Percentiles rank a stretch among this genome's conserved stretches.
These are phyloP conservation scores for Musa beccarii DNA, from an alignment of 176 grass and related monocot genomes.

Conservation along the genomic window DNA sequence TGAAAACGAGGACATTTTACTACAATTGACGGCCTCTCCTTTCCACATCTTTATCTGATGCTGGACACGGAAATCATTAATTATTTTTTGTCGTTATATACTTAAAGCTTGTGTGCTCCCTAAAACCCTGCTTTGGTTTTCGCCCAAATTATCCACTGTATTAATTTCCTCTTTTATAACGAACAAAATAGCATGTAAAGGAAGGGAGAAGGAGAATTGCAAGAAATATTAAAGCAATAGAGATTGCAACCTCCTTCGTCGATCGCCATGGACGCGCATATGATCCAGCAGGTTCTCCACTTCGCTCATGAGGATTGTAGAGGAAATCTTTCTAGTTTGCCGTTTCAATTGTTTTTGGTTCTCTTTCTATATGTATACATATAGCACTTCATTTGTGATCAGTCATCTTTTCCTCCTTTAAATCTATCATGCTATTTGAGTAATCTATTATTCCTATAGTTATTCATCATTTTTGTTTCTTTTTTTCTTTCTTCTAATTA, in stretches of 20 bases:
- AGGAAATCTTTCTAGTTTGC: not conserved
- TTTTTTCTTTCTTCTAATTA: too few species aligned
- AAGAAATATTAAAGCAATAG: not conserved
- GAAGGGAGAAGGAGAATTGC: not conserved
- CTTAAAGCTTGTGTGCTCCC: not conserved
- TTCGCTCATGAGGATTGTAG: not conserved
- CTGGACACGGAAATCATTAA: not conserved
- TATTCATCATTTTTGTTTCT: too few species aligned
- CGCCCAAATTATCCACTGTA: not conserved
- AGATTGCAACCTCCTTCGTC: not conserved
- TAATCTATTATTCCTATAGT: too few species aligned
- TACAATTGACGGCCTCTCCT: not conserved
- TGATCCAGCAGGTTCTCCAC: not conserved
- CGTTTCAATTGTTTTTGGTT: not conserved
- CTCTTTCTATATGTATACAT: not conserved
- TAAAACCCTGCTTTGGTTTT: not conserved
- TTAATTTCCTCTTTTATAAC: not conserved
- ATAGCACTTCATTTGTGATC: too few species aligned
- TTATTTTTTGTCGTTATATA: not conserved
- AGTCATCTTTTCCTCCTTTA: too few species aligned
- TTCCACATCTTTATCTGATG: not conserved
- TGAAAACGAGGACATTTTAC: not conserved
- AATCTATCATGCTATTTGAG: too few species aligned
- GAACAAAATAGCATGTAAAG: not conserved
- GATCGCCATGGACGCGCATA: not conserved